Evolutionary conservation across 2,329 filamentous ascomycete species (phyloP).

Genomic region (Pseudogymnoascus sp.): DNA sequence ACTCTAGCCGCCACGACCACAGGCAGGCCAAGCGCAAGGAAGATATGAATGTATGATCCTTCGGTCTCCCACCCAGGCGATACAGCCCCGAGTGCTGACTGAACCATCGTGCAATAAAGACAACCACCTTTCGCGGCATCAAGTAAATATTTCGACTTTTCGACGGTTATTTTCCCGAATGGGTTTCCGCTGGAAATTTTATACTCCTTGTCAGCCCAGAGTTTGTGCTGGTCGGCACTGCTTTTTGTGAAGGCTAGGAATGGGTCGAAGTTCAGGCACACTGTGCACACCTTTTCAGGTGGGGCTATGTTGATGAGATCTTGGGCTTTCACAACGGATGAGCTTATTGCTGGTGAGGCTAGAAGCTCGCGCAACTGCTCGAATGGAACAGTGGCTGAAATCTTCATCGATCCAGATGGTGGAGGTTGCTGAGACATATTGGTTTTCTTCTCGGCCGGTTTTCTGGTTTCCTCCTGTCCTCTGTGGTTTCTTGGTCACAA

Average conservation of each 20-base stretch:
- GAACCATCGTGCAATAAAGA: background rate
- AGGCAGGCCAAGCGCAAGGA: background rate
- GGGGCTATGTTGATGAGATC: background rate
- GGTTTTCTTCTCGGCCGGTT: background rate
- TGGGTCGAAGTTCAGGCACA: background rate
- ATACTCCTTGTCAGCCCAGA: background rate
- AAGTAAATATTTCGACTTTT: background rate
- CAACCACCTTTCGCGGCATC: background rate
- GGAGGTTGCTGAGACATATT: background rate
- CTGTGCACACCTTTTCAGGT: background rate
- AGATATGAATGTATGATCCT: background rate
- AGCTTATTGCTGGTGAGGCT: background rate
- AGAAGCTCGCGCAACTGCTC: background rate
- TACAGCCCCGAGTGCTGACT: background rate
- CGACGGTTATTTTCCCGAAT: background rate
- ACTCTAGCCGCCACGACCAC: background rate
- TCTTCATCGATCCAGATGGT: background rate
- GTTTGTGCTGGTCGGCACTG: background rate
- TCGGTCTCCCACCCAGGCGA: background rate
- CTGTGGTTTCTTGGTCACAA: background rate
- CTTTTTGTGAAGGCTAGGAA: background rate
- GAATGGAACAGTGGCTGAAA: background rate
- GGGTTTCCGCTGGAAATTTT: background rate
- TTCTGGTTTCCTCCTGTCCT: background rate
- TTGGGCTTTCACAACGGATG: background rate